phyloP scores from a whole-genome alignment of 176 grass and related monocot genomes.

The Calamus simplicifolius region DNA sequence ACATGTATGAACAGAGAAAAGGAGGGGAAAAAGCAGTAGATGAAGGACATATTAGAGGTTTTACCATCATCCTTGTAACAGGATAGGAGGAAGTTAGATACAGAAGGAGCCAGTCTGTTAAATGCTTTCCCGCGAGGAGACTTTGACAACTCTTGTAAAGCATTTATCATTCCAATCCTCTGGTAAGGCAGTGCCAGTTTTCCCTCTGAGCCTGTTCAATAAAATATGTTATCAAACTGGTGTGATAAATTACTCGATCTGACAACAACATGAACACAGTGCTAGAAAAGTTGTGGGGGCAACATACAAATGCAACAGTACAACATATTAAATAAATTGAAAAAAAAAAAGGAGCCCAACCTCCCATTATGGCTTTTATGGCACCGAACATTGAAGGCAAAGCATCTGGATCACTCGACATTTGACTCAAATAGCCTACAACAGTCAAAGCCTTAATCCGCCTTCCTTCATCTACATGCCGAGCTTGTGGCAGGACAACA shows the following conservation, averaged over 20 bases:
- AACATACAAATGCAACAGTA: neutral
- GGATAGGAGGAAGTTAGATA: conserved; percentile 66
- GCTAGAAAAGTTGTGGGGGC: neutral
- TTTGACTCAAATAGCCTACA: conserved; percentile 65
- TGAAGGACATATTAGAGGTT: conserved; percentile 19
- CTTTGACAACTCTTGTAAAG: conserved; percentile 69
- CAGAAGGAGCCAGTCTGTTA: conserved; percentile 50
- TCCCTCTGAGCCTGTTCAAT: conserved; percentile 81
- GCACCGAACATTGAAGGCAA: conserved; percentile 71
- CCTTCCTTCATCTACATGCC: conserved; percentile 82
- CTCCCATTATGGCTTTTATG: conserved; percentile 82
- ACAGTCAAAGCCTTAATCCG: conserved; percentile 66
- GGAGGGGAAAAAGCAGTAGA: conserved; percentile 15
- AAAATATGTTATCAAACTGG: conserved; percentile 22
- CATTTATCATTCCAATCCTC: conserved; percentile 81
- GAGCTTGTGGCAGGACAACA: conserved; percentile 68
- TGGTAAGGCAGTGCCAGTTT: conserved; percentile 79
- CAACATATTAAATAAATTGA: conserved; percentile 4
- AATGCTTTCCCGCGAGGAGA: conserved; percentile 57
- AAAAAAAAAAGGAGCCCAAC: conserved; percentile 22
- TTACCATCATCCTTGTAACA: conserved; percentile 93
- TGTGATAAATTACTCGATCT: neutral
- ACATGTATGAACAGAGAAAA: neutral
- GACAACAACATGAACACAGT: neutral
- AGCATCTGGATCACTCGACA: conserved; percentile 86